Percentiles rank a stretch among this genome's conserved stretches.
Conservation (phyloP, 2,329 filamentous ascomycete species). For the Trichoderma sp. region DNA sequence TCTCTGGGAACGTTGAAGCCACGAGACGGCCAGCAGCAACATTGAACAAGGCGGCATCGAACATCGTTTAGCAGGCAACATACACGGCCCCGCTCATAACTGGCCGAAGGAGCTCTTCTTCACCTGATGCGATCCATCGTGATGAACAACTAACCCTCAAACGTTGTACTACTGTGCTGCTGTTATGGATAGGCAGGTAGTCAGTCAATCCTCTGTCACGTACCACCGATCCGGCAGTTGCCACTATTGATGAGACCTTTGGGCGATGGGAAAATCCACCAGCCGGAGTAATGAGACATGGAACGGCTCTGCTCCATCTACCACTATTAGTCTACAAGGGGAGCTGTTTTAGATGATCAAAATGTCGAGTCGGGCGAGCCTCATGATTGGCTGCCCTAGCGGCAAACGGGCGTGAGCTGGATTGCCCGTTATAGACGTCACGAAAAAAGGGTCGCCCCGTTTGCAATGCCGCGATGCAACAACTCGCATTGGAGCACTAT, state of each 20-base stretch:
- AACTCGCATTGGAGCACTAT: not conserved
- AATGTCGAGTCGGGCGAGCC: not conserved
- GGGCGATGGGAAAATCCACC: not conserved
- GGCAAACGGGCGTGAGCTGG: not conserved
- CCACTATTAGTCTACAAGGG: not conserved
- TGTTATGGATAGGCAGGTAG: not conserved
- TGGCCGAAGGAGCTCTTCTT: not conserved
- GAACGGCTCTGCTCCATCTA: not conserved
- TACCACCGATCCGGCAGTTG: constrained; percentile 14
- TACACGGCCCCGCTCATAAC: not conserved
- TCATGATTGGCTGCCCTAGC: not conserved
- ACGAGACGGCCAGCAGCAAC: not conserved
- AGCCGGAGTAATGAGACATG: not conserved
- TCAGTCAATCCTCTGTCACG: not conserved
- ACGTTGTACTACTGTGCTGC: not conserved
- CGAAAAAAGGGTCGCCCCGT: not conserved
- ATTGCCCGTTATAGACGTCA: not conserved
- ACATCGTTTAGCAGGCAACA: not conserved
- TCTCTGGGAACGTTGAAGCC: constrained; percentile 13
- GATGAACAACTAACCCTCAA: not conserved
- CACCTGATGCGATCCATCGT: not conserved
- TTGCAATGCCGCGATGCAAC: not conserved
- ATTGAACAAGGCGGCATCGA: not conserved
- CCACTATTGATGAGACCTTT: constrained; percentile 16
- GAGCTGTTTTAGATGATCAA: not conserved